These are phyloP conservation scores for Sanguinoderma infundibulare DNA, from an alignment of 1,284 basidiomycete species.

Conservation along the genomic window DNA sequence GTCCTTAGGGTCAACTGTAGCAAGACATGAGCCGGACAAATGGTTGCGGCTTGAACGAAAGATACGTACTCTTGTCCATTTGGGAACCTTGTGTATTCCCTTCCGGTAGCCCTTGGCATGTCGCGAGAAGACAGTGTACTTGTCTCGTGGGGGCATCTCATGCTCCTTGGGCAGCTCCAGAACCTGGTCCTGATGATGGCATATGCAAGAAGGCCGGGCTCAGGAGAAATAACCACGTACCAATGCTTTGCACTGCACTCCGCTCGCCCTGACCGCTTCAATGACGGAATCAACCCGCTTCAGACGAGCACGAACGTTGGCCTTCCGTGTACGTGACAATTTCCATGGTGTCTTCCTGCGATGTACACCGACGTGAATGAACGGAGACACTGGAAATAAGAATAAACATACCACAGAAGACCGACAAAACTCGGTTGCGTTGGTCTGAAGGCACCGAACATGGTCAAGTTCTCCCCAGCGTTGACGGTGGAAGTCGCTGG, in stretches of 20 bases:
- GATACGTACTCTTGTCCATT: constrained; percentile 84
- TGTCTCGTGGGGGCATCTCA: constrained; percentile 89
- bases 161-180: constrained; percentile 85
- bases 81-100: constrained; percentile 94
- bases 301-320: constrained; percentile 86
- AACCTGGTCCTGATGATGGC: constrained; percentile 55
- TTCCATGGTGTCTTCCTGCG: constrained; percentile 95
- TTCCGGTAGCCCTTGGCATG: constrained; percentile 84
- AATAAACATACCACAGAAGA: constrained; percentile 69
- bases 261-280: constrained; percentile 81
- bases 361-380: not conserved
- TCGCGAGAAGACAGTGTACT: constrained; percentile 91
- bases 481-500: constrained; percentile 20
- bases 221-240: constrained; percentile 47
- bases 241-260: constrained; percentile 77
- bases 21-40: constrained; percentile 18
- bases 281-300: constrained; percentile 95
- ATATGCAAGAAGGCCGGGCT: not conserved
- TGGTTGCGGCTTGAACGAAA: not conserved
- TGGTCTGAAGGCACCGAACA: constrained; percentile 81
- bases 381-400: not conserved
- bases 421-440: constrained; percentile 70
- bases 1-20: constrained; percentile 77
- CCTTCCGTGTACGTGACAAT: constrained; percentile 89
- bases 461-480: constrained; percentile 41